Percentiles rank a stretch among this genome's conserved stretches.
phyloP scores from a whole-genome alignment of 2,329 filamentous ascomycete genomes.

The Dactylellina leptospora region DNA sequence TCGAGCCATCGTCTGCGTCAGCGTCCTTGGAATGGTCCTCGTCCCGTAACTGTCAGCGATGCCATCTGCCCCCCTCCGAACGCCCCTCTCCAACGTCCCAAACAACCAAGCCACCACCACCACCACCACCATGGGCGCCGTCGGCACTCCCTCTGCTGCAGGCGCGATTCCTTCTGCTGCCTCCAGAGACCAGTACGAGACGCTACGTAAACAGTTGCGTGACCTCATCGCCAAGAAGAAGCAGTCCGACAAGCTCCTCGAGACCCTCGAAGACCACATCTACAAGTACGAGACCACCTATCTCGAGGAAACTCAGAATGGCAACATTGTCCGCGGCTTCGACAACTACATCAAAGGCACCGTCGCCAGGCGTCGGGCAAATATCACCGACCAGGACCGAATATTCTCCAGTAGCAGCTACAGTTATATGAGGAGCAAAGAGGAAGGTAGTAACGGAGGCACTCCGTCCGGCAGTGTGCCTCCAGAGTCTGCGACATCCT shows the following conservation, averaged over 20 bases:
- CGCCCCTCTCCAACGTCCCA: conserved; percentile 35
- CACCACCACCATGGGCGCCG: conserved; percentile 37
- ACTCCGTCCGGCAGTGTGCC: conserved; percentile 41
- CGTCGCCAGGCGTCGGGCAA: conserved; percentile 72
- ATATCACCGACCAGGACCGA: conserved; percentile 74
- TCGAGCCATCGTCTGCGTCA: not conserved
- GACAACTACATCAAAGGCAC: conserved; percentile 97
- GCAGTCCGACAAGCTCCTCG: conserved; percentile 66
- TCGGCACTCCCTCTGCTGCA: conserved; percentile 29
- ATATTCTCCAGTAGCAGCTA: conserved; percentile 69
- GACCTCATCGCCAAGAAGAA: conserved; percentile 58
- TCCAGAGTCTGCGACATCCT: conserved; percentile 35
- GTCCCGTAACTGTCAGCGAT: conserved; percentile 2
- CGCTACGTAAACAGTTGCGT: conserved; percentile 57
- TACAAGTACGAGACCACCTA: conserved; percentile 84
- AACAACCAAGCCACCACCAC: conserved; percentile 14
- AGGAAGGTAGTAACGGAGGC: conserved; percentile 40
- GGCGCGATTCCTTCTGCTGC: conserved; percentile 43
- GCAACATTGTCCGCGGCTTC: conserved; percentile 97
- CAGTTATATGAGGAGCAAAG: conserved; percentile 55
- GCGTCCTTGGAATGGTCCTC: not conserved
- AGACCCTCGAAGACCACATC: conserved; percentile 79
- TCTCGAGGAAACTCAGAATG: conserved; percentile 84
- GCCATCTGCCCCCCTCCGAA: conserved; percentile 37
- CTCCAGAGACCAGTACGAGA: conserved; percentile 56